phyloP scores from a whole-genome alignment of 257 asterid genomes.

The Solanum ossicruentum region DNA sequence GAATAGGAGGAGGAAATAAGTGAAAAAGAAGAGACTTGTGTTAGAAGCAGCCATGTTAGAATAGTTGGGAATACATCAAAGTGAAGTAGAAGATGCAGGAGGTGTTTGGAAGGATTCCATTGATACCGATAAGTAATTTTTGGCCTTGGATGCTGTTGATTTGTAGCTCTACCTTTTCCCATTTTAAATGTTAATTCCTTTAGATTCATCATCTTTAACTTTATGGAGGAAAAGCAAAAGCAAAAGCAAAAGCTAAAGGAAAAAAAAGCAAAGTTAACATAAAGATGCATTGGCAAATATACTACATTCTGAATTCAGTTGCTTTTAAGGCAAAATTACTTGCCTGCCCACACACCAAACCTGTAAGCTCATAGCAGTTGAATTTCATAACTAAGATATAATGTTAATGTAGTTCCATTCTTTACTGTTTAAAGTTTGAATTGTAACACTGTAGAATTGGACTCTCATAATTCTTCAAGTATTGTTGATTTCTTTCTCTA shows the following conservation, averaged over 20 bases:
- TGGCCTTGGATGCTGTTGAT: constrained; percentile 5
- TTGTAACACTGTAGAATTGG: background rate
- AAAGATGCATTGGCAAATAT: constrained; percentile 16
- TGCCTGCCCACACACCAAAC: background rate
- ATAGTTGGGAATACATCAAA: background rate
- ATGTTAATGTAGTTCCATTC: background rate
- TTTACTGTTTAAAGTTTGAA: background rate
- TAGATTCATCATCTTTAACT: constrained; percentile 29
- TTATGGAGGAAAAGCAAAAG: constrained; percentile 21
- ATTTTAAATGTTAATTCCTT: background rate
- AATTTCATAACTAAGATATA: background rate
- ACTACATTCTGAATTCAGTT: background rate
- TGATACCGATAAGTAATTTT: background rate
- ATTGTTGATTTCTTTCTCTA: too few species aligned
- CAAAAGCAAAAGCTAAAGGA: constrained; percentile 14
- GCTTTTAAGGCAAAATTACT: background rate
- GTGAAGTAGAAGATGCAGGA: background rate
- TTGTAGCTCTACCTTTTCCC: background rate
- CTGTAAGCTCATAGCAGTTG: background rate
- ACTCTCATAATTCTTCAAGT: background rate
- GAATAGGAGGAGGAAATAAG: constrained; percentile 3
- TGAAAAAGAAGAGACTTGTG: background rate
- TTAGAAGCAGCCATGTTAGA: constrained; percentile 7
- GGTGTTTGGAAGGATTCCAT: background rate
- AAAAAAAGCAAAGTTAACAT: constrained; percentile 5